Percentiles rank a stretch among this genome's conserved stretches.
These are phyloP conservation scores for Metarhizium humberi DNA, from an alignment of 2,329 filamentous ascomycete species.

Conservation along the genomic window DNA sequence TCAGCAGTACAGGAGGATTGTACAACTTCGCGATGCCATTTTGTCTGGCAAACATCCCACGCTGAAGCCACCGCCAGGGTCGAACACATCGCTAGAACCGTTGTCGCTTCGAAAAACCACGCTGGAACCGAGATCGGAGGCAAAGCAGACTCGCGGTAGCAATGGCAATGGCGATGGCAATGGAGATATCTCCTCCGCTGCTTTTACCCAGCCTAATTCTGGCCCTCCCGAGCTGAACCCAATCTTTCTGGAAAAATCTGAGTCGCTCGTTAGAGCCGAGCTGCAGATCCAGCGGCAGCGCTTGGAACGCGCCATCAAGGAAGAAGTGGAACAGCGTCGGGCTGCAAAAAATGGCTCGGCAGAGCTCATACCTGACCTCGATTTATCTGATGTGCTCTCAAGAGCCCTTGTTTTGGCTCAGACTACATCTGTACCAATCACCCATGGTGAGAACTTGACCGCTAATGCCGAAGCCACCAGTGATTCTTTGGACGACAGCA, in stretches of 20 bases:
- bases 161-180: background rate
- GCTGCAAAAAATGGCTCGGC: slow-evolving; percentile 34
- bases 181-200: background rate
- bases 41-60: slow-evolving; percentile 65
- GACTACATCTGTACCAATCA: slow-evolving; percentile 51
- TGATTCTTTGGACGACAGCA: slow-evolving; percentile 87
- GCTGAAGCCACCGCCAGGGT: slow-evolving; percentile 44
- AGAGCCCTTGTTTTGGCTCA: slow-evolving; percentile 64
- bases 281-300: slow-evolving; percentile 70
- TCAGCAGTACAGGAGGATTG: slow-evolving; percentile 67
- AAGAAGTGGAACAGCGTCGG: slow-evolving; percentile 61
- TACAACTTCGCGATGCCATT: slow-evolving; percentile 72
- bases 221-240: slow-evolving; percentile 65
- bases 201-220: slow-evolving; percentile 26
- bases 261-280: slow-evolving; percentile 74
- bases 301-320: slow-evolving; percentile 67
- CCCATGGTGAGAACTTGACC: slow-evolving; percentile 42
- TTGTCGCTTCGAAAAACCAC: background rate
- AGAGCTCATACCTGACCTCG: slow-evolving; percentile 54
- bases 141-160: slow-evolving; percentile 1
- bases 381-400: slow-evolving; percentile 63
- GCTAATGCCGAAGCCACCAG: slow-evolving; percentile 53
- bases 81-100: slow-evolving; percentile 16
- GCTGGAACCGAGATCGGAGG: slow-evolving; percentile 8
- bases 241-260: slow-evolving; percentile 77